Percentiles rank a stretch among this genome's conserved stretches.
These are phyloP conservation scores for Neopestalotiopsis sp. DNA, from an alignment of 2,329 filamentous ascomycete genomes.

Conservation along the genomic window DNA sequence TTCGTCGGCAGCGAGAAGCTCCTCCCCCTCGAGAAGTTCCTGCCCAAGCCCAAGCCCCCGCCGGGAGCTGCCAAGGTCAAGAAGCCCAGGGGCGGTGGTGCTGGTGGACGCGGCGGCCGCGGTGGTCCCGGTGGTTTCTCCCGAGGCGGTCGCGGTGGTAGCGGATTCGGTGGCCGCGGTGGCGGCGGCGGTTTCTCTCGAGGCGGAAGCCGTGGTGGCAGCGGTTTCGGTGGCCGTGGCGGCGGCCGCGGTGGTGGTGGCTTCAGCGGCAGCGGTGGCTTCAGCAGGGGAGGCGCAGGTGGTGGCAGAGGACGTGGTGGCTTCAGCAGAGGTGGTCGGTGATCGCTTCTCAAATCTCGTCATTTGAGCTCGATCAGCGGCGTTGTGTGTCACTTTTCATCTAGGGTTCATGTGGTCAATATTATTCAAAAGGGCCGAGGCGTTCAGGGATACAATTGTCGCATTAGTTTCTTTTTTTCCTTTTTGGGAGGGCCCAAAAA, in stretches of 20 bases:
- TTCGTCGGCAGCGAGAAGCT: slow-evolving; percentile 96
- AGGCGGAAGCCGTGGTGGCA: slow-evolving; percentile 49
- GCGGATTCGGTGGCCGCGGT: slow-evolving; percentile 26
- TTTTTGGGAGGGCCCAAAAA: slow-evolving; percentile 6
- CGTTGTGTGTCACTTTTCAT: slow-evolving; percentile 19
- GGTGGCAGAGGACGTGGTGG: slow-evolving; percentile 51
- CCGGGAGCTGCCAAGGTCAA: slow-evolving; percentile 67
- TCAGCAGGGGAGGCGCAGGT: slow-evolving; percentile 66
- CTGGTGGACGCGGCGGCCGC: slow-evolving; percentile 54
- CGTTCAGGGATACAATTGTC: slow-evolving; percentile 21
- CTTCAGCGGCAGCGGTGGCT: slow-evolving; percentile 38
- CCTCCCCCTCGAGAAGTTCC: slow-evolving; percentile 91
- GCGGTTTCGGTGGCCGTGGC: slow-evolving; percentile 40
- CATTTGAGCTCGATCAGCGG: slow-evolving; percentile 11
- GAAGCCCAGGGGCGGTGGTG: slow-evolving; percentile 70
- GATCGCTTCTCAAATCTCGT: slow-evolving; percentile 9
- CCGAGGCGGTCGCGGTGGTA: slow-evolving; percentile 33
- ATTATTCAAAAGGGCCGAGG: slow-evolving; percentile 19
- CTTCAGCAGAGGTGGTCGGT: slow-evolving; percentile 30
- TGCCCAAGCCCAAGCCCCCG: slow-evolving; percentile 86
- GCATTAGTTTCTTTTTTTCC: slow-evolving; percentile 11
- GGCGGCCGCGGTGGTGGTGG: slow-evolving; percentile 37
- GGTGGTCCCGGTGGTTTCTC: slow-evolving; percentile 50
- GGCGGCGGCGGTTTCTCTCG: slow-evolving; percentile 63
- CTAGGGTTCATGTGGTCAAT: slow-evolving; percentile 21